Evolutionary conservation across 2,329 filamentous ascomycete genomes (phyloP), one percentile per base, ranked within the genome.

Genomic region (Aspergillus tanneri): DNA sequence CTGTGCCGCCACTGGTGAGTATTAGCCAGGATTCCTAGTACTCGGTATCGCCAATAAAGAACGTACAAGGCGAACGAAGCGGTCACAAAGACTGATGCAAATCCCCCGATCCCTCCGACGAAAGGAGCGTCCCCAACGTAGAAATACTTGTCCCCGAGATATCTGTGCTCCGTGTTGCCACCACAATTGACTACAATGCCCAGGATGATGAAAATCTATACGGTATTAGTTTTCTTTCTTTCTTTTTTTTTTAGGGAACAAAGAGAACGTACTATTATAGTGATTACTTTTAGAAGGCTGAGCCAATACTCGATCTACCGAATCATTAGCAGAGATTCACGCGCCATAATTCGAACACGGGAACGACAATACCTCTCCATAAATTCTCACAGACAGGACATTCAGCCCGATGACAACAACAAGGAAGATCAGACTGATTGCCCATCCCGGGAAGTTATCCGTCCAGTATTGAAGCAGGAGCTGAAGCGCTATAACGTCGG

Each of bases 41-140:
- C 34, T 14, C 18, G 16, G 14, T n/a, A 23, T 23, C 4, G 4
- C 12, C 32, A 18, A 18, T 10, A 9, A 37, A 11, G 14, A 24
- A 55, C 63, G 28, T 67, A 71, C 76, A 72, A 84, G 21, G 83
- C 81, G 62, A 86, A 85, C 46, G 72, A 76, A n/a, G 80, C 80
- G 0, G 78, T 82, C 10, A 83, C 79, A 54, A 82, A 82, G 35
- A 85, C 83, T 16, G 81, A 84, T 0, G 82, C 82, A 55, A 86
- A 85, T 1, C 83, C 82, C 30, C 82, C 82, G 14, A 85, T 82
- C 1, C 83, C 83, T 2, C 75, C 79, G 1, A 85, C 82, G 56
- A 86, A 86, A 0, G 83, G 83, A 2, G 82, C 82, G 25, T 77
- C 82, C 0, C 77, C 78, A 1, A 80, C 71, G 47, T 78, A 72